Conservation (phyloP, 78 protist species). For the slime mould (Dictyostelium discoideum) region DNA sequence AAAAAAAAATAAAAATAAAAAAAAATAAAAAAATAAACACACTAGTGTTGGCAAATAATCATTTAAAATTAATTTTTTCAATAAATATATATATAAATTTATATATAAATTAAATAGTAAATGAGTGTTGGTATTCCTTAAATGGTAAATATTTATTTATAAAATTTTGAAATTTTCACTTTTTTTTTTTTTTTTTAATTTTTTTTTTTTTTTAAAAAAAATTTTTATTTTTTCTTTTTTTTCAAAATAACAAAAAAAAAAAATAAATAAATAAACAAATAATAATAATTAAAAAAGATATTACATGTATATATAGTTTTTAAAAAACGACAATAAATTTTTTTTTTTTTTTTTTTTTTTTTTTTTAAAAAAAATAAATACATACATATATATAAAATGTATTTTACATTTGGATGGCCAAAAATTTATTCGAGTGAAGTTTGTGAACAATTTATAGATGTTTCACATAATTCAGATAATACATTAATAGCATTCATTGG, state of each 20-base stretch:
- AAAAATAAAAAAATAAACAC: too few species aligned
- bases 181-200: background rate
- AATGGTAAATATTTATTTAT: background rate
- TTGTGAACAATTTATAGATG: conserved; percentile 49
- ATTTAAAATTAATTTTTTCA: too few species aligned
- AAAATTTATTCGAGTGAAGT: conserved; percentile 46
- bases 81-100: too few species aligned
- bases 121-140: too few species aligned
- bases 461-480: conserved; percentile 50
- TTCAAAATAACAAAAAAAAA: background rate
- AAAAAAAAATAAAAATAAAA: too few species aligned
- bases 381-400: background rate
- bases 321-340: background rate
- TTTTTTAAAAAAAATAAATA: background rate
- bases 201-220: background rate
- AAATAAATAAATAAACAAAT: background rate
- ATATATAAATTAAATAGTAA: too few species aligned
- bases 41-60: too few species aligned
- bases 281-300: background rate
- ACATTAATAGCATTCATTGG: conserved; percentile 37
- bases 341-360: background rate
- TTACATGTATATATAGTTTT: background rate
- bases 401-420: conserved; percentile 82
- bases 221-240: background rate
- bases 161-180: background rate